Evolutionary conservation across 2,329 filamentous ascomycete genomes (phyloP).

Genomic region (Tolypocladium ovalisporum): DNA sequence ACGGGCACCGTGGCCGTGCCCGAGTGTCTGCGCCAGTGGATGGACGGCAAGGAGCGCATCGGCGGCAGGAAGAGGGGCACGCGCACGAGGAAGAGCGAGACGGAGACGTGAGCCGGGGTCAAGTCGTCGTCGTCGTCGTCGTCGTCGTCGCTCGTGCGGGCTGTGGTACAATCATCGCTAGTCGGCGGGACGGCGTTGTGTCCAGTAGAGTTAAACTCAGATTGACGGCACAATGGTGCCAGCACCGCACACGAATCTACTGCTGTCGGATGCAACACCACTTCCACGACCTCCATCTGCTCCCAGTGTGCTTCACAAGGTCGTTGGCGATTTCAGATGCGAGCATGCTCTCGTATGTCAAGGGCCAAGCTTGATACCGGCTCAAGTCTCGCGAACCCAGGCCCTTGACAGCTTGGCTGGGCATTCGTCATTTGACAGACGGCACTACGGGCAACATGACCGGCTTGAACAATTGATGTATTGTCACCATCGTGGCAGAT

Average conservation of each 20-base stretch:
- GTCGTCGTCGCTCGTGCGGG: background rate
- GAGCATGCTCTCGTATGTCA: too few relatives aligned
- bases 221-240: background rate
- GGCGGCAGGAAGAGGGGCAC: conserved; percentile 20
- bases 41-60: conserved; percentile 66
- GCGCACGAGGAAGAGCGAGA: conserved; percentile 1
- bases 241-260: background rate
- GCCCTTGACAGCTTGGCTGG: background rate
- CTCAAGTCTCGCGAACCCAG: background rate
- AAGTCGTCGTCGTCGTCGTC: too few relatives aligned
- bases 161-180: background rate
- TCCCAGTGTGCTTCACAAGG: background rate
- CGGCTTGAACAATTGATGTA: too few relatives aligned
- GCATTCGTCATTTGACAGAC: background rate
- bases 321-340: too few relatives aligned
- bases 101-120: conserved; percentile 3
- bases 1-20: conserved; percentile 61
- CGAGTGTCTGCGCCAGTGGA: conserved; percentile 69
- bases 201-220: background rate
- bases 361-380: background rate
- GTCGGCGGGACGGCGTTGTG: background rate
- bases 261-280: background rate
- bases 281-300: too few relatives aligned
- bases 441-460: background rate
- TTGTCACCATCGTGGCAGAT: background rate